phyloP scores from a whole-genome alignment of 108 stramenopile species.

The Cyclotella cryptica region DNA sequence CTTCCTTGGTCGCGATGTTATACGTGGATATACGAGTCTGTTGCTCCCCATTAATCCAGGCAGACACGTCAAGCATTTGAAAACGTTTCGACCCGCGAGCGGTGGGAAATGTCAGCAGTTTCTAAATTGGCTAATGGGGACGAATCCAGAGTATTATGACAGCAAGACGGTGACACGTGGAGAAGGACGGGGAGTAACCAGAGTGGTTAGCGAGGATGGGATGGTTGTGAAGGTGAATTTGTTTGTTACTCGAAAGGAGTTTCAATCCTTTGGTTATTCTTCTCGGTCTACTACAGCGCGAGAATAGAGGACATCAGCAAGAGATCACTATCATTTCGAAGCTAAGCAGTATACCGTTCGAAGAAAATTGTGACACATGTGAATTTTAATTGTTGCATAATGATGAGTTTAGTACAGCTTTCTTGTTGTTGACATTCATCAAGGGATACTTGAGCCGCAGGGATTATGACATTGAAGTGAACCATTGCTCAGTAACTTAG shows the following conservation, averaged over 20 bases:
- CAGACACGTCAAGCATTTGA: conserved; percentile 52
- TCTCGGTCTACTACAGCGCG: background rate
- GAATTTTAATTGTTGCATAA: too few species aligned
- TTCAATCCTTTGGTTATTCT: conserved; percentile 58
- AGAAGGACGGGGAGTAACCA: conserved; percentile 60
- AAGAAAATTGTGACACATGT: too few species aligned
- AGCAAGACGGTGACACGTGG: conserved; percentile 60
- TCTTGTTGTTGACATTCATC: too few species aligned
- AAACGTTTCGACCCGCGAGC: conserved; percentile 73
- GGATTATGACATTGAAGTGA: too few species aligned
- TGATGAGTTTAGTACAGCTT: too few species aligned
- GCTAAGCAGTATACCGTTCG: too few species aligned
- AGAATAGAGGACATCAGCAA: background rate
- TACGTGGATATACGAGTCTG: conserved; percentile 81
- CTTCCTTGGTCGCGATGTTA: conserved; percentile 76
- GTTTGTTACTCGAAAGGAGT: conserved; percentile 62
- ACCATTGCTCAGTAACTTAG: too few species aligned
- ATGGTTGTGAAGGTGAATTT: conserved; percentile 58
- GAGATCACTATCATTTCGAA: too few species aligned
- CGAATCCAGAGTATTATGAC: conserved; percentile 74
- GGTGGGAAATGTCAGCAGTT: conserved; percentile 49
- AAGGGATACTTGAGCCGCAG: too few species aligned
- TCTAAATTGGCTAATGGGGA: conserved; percentile 72
- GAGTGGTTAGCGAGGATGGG: conserved; percentile 55
- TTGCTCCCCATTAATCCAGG: conserved; percentile 74